These are phyloP conservation scores for Daldinia grandis DNA, from an alignment of 495 filamentous ascomycete species.

Conservation along the genomic window DNA sequence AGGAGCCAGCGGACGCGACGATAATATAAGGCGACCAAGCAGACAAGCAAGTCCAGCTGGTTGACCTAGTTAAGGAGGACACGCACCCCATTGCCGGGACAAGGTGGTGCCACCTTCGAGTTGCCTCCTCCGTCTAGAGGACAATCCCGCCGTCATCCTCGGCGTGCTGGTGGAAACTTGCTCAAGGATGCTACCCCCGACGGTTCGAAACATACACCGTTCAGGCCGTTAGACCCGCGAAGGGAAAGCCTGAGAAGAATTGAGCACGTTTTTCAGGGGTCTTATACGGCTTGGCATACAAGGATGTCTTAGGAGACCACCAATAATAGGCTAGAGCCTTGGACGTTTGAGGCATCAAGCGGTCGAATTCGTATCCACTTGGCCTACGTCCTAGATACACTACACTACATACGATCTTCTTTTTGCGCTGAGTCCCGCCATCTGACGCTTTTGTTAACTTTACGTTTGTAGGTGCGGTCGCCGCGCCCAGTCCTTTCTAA, in stretches of 20 bases:
- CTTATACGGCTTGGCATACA: constrained; percentile 27
- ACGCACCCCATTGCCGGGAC: constrained; percentile 21
- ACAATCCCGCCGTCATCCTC: constrained; percentile 10
- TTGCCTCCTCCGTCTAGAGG: constrained; percentile 1
- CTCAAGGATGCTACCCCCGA: constrained; percentile 37
- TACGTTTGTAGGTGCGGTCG: constrained; percentile 2
- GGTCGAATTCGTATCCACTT: constrained; percentile 33
- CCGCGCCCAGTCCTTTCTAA: constrained; percentile 11
- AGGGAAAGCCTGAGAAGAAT: constrained; percentile 43
- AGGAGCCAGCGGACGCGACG: constrained; percentile 11
- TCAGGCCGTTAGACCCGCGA: constrained; percentile 24
- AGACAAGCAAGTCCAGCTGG: background rate
- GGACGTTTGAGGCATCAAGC: constrained; percentile 27
- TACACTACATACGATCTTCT: background rate
- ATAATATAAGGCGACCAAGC: constrained; percentile 21
- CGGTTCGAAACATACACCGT: constrained; percentile 25
- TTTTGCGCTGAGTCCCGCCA: background rate
- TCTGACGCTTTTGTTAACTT: background rate
- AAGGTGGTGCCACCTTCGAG: constrained; percentile 7
- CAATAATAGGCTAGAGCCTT: constrained; percentile 19
- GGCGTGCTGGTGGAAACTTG: constrained; percentile 25
- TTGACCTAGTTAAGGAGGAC: background rate
- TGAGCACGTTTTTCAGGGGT: constrained; percentile 46
- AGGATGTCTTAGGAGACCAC: constrained; percentile 16
- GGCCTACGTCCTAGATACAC: constrained; percentile 10